Evolutionary conservation across 1,284 basidiomycete genomes (phyloP).

Genomic region (Abortiporus biennis): DNA sequence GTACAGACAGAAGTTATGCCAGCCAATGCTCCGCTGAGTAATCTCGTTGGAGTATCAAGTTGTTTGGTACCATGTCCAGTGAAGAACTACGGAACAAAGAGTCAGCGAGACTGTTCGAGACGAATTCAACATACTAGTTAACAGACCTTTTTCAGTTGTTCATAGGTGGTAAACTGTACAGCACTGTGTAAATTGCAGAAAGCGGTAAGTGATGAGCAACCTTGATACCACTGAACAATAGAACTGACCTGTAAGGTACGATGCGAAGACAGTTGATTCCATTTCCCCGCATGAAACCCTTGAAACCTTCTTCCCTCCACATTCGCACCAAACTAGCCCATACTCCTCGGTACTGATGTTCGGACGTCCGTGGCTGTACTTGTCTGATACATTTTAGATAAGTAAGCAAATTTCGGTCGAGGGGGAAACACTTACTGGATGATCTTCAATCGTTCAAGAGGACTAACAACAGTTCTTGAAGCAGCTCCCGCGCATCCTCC

Average conservation of each 20-base stretch:
- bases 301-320: slow-evolving; percentile 91
- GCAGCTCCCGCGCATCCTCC: slow-evolving; percentile 80
- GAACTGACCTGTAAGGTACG: slow-evolving; percentile 59
- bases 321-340: slow-evolving; percentile 80
- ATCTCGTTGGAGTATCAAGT: slow-evolving; percentile 78
- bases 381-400: slow-evolving; percentile 43
- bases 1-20: slow-evolving; percentile 74
- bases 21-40: slow-evolving; percentile 82
- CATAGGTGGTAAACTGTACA: slow-evolving; percentile 91
- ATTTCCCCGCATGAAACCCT: slow-evolving; percentile 87
- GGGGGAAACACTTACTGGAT: slow-evolving; percentile 66
- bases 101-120: neutral
- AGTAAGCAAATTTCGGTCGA: neutral
- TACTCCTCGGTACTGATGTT: slow-evolving; percentile 75
- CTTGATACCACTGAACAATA: neutral
- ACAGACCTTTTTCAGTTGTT: slow-evolving; percentile 78
- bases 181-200: slow-evolving; percentile 39
- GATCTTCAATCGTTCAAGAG: slow-evolving; percentile 90
- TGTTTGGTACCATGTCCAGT: slow-evolving; percentile 60
- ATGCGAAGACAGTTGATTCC: slow-evolving; percentile 93
- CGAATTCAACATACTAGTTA: neutral
- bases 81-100: slow-evolving; percentile 49
- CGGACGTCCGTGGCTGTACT: slow-evolving; percentile 62
- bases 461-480: slow-evolving; percentile 87
- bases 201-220: slow-evolving; percentile 1